Evolutionary conservation across 768 basidiomycete species (phyloP).

Genomic region (Saitozyma podzolica): DNA sequence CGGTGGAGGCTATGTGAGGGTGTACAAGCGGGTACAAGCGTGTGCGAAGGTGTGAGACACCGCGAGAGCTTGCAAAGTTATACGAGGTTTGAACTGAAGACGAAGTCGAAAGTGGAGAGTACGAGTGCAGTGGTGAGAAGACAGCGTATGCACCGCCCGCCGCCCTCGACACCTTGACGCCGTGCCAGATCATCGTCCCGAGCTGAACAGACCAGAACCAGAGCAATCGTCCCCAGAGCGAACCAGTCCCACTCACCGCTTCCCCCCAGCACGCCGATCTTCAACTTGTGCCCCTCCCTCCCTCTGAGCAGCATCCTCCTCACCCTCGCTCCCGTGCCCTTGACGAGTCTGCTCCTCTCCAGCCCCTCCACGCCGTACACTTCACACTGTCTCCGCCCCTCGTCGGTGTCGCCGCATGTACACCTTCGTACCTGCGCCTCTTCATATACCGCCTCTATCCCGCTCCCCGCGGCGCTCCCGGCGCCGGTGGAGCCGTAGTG

Average conservation of each 20-base stretch:
- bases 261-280: constrained; percentile 47
- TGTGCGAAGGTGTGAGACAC: no score
- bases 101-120: no score
- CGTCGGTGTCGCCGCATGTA: constrained; percentile 28
- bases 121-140: no score
- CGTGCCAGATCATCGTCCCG: no score
- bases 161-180: no score
- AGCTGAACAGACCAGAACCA: no score
- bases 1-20: no score
- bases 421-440: constrained; percentile 24
- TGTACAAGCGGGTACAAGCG: no score
- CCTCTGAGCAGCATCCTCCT: constrained; percentile 37
- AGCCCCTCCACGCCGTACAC: constrained; percentile 42
- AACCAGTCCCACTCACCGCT: constrained; percentile 34
- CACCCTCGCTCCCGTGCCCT: constrained; percentile 43
- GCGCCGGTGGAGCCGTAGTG: constrained; percentile 4
- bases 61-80: no score
- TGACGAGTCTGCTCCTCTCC: constrained; percentile 22
- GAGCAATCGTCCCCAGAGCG: no score
- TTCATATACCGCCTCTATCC: background rate
- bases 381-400: constrained; percentile 37
- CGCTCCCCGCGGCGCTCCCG: background rate
- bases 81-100: no score
- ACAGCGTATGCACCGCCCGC: no score
- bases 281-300: constrained; percentile 31